Evolutionary conservation across 768 basidiomycete genomes (phyloP).

Genomic region (Cytidiella melzeri): DNA sequence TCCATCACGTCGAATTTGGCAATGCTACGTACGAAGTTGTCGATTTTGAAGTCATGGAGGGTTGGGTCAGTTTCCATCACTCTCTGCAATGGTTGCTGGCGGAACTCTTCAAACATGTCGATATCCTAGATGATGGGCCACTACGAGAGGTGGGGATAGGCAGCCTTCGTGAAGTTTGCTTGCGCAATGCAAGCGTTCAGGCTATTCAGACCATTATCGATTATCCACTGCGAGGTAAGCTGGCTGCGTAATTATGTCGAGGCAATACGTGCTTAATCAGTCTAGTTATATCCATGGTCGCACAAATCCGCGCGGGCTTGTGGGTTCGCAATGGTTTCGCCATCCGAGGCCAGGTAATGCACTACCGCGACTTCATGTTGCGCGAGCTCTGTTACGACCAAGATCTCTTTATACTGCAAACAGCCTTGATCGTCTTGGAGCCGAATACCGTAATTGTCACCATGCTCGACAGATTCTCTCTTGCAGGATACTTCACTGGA

Average conservation of each 20-base stretch:
- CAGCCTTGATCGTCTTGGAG: constrained; percentile 70
- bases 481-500: constrained; percentile 75
- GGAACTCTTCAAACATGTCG: constrained; percentile 81
- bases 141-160: constrained; percentile 45
- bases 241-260: neutral
- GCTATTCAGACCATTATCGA: constrained; percentile 76
- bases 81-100: constrained; percentile 87
- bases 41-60: constrained; percentile 71
- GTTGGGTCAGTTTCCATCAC: constrained; percentile 91
- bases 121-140: constrained; percentile 51
- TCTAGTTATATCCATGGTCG: constrained; percentile 81
- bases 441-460: constrained; percentile 77
- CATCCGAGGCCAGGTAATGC: constrained; percentile 89
- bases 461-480: constrained; percentile 85
- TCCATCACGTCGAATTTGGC: constrained; percentile 66
- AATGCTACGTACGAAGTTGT: constrained; percentile 54
- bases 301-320: constrained; percentile 89
- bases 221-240: constrained; percentile 81
- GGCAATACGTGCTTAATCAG: neutral
- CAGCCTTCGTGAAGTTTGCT: constrained; percentile 55
- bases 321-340: constrained; percentile 98
- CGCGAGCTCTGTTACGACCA: constrained; percentile 97
- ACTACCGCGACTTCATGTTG: constrained; percentile 94
- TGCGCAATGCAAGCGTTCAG: constrained; percentile 56
- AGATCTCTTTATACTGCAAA: constrained; percentile 87